Base-by-base conservation (phyloP, 148 eudicot species). In the Heliosperma pusillum region DNA sequence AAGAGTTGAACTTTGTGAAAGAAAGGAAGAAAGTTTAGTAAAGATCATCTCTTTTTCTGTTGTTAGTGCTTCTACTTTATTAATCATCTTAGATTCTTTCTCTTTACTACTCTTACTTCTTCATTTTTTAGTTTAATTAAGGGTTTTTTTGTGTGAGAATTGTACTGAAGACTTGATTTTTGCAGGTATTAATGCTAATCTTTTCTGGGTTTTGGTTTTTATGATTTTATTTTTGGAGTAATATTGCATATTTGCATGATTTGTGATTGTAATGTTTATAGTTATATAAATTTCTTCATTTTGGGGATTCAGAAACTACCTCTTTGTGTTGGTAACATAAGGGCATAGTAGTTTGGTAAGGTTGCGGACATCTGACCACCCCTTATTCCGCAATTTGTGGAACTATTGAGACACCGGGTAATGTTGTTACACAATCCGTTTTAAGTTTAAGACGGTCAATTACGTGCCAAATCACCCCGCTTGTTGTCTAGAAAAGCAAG, bases 171-270 rank as follows among this genome's bases (percentile, higher is more conserved):
- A 52, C 21, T 52, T 21, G 7, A 2, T 47, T 45, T 69, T 70
- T 52, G 29, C 72, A 76, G 83, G 83, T 80, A 80, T 61, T 30
- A 1, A 24, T 66, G 52, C 62, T 61, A 27, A 7, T 76, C 53
- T 57, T 52, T 15, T 74, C 21, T 10, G 33, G 33, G 55, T 15
- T 53, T 74, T 36, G 10, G 13, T 42, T 44, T 40, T 47, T 10
- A 30, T 50, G 0, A 19, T 27, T 52, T 59, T 7, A 16, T 45
- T 42, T 22, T 57, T 47, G 52, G 1, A 45, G 52, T 45, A 45
- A 6, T 4, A 47, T 47, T 47, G 17, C 3, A 47, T 47, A 16
- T 11, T 47, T 47, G 17, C 3, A 47, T 47, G 53, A 47, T 47
- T 47, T 47, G 53, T 0, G 53, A 47, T 36, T 36, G 8, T 36